Evolutionary conservation across 768 basidiomycete genomes (phyloP).

Genomic region (Neoboletus magnificus): DNA sequence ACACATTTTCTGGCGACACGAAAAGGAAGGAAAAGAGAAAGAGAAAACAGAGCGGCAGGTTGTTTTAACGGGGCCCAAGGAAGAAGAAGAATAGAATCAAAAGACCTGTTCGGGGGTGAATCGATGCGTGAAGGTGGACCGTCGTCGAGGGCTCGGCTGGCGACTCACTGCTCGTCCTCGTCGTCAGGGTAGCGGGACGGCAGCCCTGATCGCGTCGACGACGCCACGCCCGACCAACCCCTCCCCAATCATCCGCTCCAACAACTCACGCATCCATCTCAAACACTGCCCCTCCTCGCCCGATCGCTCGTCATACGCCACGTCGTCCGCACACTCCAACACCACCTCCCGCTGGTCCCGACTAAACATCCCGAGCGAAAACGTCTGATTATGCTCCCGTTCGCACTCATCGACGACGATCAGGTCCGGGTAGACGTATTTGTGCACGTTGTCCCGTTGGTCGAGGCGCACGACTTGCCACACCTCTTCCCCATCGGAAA

Average conservation of each 20-base stretch:
- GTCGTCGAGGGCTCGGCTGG: neutral
- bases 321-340: conserved; percentile 26
- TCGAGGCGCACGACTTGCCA: conserved; percentile 30
- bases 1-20: neutral
- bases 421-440: conserved; percentile 28
- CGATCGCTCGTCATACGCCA: conserved; percentile 13
- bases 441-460: conserved; percentile 3
- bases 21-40: too few relatives aligned
- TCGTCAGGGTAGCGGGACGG: conserved; percentile 9
- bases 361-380: conserved; percentile 16
- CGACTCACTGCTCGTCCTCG: neutral
- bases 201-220: conserved; percentile 12
- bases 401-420: conserved; percentile 22
- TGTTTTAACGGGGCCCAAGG: neutral
- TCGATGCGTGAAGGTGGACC: neutral
- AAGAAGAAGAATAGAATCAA: too few relatives aligned
- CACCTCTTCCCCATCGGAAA: conserved; percentile 21
- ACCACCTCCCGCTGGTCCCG: conserved; percentile 27
- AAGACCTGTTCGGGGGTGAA: neutral
- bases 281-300: conserved; percentile 4
- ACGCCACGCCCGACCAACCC: conserved; percentile 8
- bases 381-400: conserved; percentile 6
- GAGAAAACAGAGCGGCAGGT: neutral
- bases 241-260: conserved; percentile 15
- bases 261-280: conserved; percentile 19